Conservation (phyloP, 257 asterid species). For the Nicotiana paniculata region DNA sequence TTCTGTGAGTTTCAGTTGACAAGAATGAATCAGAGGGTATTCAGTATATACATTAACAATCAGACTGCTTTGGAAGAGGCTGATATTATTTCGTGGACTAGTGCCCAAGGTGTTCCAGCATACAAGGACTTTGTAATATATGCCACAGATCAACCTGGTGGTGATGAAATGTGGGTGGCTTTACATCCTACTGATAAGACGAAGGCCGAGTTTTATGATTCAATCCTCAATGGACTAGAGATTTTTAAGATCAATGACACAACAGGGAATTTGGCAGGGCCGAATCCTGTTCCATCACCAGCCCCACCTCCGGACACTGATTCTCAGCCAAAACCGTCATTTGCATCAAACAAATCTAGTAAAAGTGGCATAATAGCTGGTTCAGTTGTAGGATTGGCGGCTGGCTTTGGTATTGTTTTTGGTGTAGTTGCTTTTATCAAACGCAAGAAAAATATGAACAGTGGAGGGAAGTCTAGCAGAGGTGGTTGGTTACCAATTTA, state of each 20-base stretch:
- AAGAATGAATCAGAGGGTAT: slow-evolving; percentile 57
- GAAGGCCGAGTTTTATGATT: slow-evolving; percentile 48
- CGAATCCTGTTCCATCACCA: slow-evolving; percentile 36
- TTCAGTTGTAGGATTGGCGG: slow-evolving; percentile 26
- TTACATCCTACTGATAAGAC: slow-evolving; percentile 41
- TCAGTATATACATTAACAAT: slow-evolving; percentile 43
- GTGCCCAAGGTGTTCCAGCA: slow-evolving; percentile 38
- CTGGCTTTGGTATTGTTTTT: slow-evolving; percentile 19
- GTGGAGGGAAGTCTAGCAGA: slow-evolving; percentile 1
- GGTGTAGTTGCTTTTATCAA: slow-evolving; percentile 20
- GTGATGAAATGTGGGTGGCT: slow-evolving; percentile 42
- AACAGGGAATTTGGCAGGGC: slow-evolving; percentile 52
- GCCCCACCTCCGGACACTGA: neutral
- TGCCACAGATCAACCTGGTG: slow-evolving; percentile 21
- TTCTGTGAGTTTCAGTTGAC: slow-evolving; percentile 53
- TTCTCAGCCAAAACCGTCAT: neutral
- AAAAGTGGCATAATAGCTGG: slow-evolving; percentile 20
- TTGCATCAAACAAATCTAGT: slow-evolving; percentile 14
- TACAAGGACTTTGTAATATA: slow-evolving; percentile 46
- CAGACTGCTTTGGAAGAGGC: slow-evolving; percentile 45
- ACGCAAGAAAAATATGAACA: neutral
- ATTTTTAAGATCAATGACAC: slow-evolving; percentile 59
- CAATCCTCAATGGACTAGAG: slow-evolving; percentile 66
- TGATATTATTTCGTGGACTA: slow-evolving; percentile 50
- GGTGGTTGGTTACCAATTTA: slow-evolving; percentile 48